Evolutionary conservation across 805 yeast species (phyloP), one percentile per base, ranked within the genome.

Genomic region (Wickerhamomyces strasburgensis): DNA sequence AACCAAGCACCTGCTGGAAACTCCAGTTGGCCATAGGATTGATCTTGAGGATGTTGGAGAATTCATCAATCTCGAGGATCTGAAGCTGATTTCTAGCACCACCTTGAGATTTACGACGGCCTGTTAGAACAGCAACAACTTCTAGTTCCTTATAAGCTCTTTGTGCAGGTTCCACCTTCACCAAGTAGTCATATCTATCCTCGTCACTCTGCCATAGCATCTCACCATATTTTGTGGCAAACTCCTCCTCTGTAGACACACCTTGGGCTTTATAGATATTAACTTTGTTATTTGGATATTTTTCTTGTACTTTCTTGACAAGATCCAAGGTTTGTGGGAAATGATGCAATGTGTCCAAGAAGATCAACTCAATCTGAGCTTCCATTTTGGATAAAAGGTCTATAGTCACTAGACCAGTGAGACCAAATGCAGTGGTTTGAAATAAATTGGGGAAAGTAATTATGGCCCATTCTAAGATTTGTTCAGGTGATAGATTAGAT

Each of bases 361-460:
- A 90, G 2, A 90, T 81, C 38, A 89, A 65, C 38, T 88, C 94
- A 6, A 84, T 67, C 1, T 80, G 72, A 30, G 62, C 58, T 41
- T 42, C 56, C 32, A 80, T 49, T 53, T 78, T 75, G 23, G 83
- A 71, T 19, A 89, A 60, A 73, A 89, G 84, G 58, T 89, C 96
- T 29, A 85, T 67, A 10, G 90, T 89, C 21, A 84, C 95, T 41
- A 90, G 62, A 0, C 98, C 98, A 1, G 96, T 85, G 32, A 90
- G 69, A 0, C 98, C 98, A 62, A 90, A 88, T 1, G 98, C 98
- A 0, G 98, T 87, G 2, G 96, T 88, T 61, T 90, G 98, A 54
- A 58, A 89, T 27, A 90, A 65, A 28, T 78, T 69, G 3, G 96
- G 96, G 52, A 89, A 80, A 0, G 95, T 86, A n/a, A 74, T 58